Evolutionary conservation across 345 rosid species (phyloP).

Genomic region (Pugionium dolabratum): DNA sequence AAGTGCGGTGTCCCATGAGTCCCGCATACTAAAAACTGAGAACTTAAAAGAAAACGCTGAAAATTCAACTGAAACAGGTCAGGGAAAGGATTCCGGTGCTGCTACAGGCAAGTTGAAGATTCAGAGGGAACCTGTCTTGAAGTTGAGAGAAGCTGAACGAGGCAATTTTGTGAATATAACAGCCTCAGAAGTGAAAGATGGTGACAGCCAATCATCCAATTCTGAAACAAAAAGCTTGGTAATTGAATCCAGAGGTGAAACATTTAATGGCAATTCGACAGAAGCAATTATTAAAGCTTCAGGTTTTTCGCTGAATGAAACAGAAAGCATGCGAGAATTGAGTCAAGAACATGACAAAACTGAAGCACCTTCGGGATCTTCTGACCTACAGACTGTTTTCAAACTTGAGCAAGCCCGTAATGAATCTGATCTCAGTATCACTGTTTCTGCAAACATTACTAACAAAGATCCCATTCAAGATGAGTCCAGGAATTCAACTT

Average conservation of each 20-base stretch:
- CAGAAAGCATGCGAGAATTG: constrained; percentile 42
- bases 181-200: constrained; percentile 41
- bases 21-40: constrained; percentile 43
- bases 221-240: constrained; percentile 28
- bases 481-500: constrained; percentile 43
- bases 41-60: constrained; percentile 44
- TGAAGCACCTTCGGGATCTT: constrained; percentile 35
- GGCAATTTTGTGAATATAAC: constrained; percentile 28
- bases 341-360: constrained; percentile 32
- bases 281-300: constrained; percentile 35
- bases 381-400: constrained; percentile 28
- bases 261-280: constrained; percentile 32
- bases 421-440: constrained; percentile 34
- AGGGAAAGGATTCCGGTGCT: constrained; percentile 25
- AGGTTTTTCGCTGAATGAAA: constrained; percentile 44
- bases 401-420: constrained; percentile 36
- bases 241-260: constrained; percentile 42
- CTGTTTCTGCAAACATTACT: constrained; percentile 37
- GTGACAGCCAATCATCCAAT: constrained; percentile 22
- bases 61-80: constrained; percentile 43
- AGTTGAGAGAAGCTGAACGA: constrained; percentile 40
- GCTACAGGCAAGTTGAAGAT: constrained; percentile 30
- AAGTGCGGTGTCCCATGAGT: constrained; percentile 88
- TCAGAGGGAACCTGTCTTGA: constrained; percentile 37
- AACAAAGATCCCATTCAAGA: constrained; percentile 27